A percentile compares a stretch with the other conserved stretches of the same genome.
Evolutionary conservation across 2,329 filamentous ascomycete species (phyloP).

Genomic region (Cadophora sp.): DNA sequence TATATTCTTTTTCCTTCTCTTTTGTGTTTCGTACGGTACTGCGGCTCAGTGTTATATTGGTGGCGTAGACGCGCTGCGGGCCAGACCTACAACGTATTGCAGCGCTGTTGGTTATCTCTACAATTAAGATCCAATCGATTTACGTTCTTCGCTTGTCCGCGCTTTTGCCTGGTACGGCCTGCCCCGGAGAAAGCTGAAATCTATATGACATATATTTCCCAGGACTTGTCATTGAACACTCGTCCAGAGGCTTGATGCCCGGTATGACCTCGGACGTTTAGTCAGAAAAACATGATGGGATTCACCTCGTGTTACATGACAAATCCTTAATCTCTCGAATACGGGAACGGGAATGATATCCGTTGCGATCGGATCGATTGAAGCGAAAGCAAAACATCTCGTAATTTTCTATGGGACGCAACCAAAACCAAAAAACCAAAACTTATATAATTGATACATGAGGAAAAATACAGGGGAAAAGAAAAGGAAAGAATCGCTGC

Average conservation of each 20-base stretch:
- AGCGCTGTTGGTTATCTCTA: too few species aligned
- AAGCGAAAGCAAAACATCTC: background rate
- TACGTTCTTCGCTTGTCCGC: background rate
- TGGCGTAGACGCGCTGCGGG: conserved; percentile 8
- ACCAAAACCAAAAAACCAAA: too few species aligned
- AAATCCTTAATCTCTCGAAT: background rate
- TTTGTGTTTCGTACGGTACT: background rate
- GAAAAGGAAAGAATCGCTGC: background rate
- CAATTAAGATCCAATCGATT: background rate
- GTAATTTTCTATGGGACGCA: background rate
- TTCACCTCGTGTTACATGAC: background rate
- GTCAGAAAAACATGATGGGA: background rate
- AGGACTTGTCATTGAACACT: too few species aligned
- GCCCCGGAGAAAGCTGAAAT: too few species aligned
- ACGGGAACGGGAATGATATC: background rate
- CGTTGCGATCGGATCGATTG: background rate
- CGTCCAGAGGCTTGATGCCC: background rate
- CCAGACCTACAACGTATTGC: background rate
- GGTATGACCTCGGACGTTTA: too few species aligned
- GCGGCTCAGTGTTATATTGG: conserved; percentile 1
- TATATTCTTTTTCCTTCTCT: background rate
- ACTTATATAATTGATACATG: background rate
- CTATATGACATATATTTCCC: background rate
- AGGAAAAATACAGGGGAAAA: background rate
- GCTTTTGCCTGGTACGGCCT: background rate